These are phyloP conservation scores for Bullera alba DNA, from an alignment of 768 basidiomycete species.

Conservation along the genomic window DNA sequence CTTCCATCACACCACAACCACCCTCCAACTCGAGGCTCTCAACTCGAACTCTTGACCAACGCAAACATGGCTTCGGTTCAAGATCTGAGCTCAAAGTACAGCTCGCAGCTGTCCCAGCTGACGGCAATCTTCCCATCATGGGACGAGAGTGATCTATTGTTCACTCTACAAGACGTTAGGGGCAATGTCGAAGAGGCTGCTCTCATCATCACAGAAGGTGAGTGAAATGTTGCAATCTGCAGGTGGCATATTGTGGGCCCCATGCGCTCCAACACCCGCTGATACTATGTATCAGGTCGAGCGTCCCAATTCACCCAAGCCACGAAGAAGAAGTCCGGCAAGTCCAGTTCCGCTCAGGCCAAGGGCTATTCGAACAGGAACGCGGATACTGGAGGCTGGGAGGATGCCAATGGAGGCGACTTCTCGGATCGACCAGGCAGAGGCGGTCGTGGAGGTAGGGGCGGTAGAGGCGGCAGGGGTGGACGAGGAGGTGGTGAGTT, in stretches of 20 bases:
- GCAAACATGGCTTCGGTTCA: constrained; percentile 31
- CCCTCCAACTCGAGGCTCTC: no score
- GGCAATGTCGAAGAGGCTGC: constrained; percentile 46
- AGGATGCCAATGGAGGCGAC: constrained; percentile 27
- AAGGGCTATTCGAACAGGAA: constrained; percentile 39
- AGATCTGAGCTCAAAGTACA: constrained; percentile 40
- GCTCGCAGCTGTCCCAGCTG: constrained; percentile 38
- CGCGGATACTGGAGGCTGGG: constrained; percentile 38
- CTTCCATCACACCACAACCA: not conserved
- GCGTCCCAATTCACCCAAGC: constrained; percentile 46
- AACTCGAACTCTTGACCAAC: no score
- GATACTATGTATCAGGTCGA: constrained; percentile 30
- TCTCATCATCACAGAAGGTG: constrained; percentile 45
- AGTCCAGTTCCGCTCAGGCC: constrained; percentile 11
- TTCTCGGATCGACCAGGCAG: constrained; percentile 38
- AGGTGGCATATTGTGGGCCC: not conserved
- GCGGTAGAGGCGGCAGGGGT: constrained; percentile 41
- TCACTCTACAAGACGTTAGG: constrained; percentile 43
- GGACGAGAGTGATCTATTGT: constrained; percentile 43
- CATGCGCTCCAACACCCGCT: not conserved
- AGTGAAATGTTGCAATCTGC: constrained; percentile 5
- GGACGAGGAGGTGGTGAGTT: constrained; percentile 37
- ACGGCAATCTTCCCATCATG: constrained; percentile 45
- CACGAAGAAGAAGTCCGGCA: constrained; percentile 37
- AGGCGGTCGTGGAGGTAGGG: constrained; percentile 41